A percentile compares a stretch with the other conserved stretches of the same genome.
Evolutionary conservation across 169 alveolate species (phyloP).

Genomic region (Theileria annulata): DNA sequence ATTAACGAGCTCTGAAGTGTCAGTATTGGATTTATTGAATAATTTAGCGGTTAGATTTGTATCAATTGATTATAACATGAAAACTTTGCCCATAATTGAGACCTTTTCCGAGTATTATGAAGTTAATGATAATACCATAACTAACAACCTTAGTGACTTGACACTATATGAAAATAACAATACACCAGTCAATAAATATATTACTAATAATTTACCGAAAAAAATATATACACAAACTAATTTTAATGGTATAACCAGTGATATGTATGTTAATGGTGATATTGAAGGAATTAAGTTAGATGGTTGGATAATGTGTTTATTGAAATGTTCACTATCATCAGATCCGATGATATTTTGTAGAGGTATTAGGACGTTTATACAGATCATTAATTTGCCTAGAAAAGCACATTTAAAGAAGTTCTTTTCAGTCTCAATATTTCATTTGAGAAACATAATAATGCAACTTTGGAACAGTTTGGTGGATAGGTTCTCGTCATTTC

Average conservation of each 20-base stretch:
- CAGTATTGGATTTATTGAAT: constrained; percentile 36
- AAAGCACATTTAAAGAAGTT: constrained; percentile 23
- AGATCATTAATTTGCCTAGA: constrained; percentile 37
- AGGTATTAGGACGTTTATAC: constrained; percentile 54
- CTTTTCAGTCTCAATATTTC: constrained; percentile 29
- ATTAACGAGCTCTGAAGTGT: constrained; percentile 28
- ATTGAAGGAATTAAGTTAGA: constrained; percentile 20
- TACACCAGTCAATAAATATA: not conserved
- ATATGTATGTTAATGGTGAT: not conserved
- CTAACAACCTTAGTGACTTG: not conserved
- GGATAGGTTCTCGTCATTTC: constrained; percentile 43
- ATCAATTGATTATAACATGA: constrained; percentile 39
- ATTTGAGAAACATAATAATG: constrained; percentile 20
- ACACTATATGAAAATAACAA: not conserved
- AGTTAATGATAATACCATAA: not conserved
- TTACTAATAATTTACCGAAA: no score
- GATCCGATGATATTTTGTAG: constrained; percentile 58
- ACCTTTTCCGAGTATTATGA: constrained; percentile 3
- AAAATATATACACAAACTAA: no score
- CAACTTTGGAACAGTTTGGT: constrained; percentile 52
- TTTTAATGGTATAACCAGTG: not conserved
- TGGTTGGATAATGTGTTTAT: constrained; percentile 41
- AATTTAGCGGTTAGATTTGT: constrained; percentile 52
- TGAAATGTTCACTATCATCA: constrained; percentile 37
- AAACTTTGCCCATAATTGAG: constrained; percentile 42